phyloP scores from a whole-genome alignment of 352 stramenopile genomes.

The Poterioochromonas sp. region DNA sequence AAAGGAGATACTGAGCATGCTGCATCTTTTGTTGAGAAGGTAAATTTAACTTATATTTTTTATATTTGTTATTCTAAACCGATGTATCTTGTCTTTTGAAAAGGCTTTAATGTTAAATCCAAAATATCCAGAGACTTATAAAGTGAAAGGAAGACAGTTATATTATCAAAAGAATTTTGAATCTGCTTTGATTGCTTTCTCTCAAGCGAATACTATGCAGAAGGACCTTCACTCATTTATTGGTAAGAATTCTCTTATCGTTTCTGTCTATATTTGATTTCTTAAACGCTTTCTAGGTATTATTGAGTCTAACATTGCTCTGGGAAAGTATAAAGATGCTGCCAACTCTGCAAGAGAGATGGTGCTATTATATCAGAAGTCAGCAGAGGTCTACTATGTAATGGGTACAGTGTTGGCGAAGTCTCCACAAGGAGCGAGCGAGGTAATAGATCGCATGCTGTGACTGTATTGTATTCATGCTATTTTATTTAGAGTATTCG shows the following conservation, averaged over 20 bases:
- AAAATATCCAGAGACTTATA: too few species aligned
- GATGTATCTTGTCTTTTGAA: not conserved
- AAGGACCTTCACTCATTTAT: conserved; percentile 1
- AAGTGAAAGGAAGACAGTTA: not conserved
- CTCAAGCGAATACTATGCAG: conserved; percentile 2
- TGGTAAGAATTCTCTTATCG: not conserved
- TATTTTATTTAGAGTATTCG: not conserved
- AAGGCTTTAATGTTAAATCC: not conserved
- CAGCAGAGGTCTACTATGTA: not conserved
- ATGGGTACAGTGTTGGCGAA: conserved; percentile 10
- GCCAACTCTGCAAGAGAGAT: not conserved
- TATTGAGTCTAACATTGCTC: not conserved
- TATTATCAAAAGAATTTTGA: not conserved
- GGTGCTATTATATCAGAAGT: not conserved
- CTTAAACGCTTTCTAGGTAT: not conserved
- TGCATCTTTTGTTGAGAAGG: not conserved
- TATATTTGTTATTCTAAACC: not conserved
- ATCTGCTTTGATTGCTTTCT: not conserved
- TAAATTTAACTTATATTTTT: not conserved
- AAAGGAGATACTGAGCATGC: not conserved
- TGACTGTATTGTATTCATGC: not conserved
- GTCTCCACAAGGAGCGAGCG: not conserved
- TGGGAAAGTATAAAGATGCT: conserved; percentile 4
- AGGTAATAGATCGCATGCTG: too few species aligned
- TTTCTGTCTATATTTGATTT: not conserved